A percentile compares a stretch with the other conserved stretches of the same genome.
These are phyloP conservation scores for Penicillium egyptiacum DNA, from an alignment of 495 filamentous ascomycete species.

Conservation along the genomic window DNA sequence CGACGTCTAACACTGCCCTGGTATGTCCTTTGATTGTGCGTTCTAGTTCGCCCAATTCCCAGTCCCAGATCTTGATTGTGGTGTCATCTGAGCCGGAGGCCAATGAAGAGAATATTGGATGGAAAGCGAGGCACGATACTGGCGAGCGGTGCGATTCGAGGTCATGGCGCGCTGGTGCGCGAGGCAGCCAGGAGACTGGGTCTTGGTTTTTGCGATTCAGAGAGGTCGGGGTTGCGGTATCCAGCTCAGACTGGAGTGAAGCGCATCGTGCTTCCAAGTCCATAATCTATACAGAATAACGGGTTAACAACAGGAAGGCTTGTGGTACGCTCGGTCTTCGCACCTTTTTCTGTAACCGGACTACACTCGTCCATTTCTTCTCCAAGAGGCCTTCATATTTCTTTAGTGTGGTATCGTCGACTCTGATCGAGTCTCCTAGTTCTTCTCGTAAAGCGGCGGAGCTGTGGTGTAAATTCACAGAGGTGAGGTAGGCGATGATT, in stretches of 20 bases:
- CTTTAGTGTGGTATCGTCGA: slow-evolving; percentile 76
- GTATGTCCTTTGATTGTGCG: slow-evolving; percentile 92
- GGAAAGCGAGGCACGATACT: slow-evolving; percentile 89
- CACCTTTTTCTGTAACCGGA: slow-evolving; percentile 86
- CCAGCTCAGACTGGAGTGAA: slow-evolving; percentile 76
- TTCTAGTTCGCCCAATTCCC: slow-evolving; percentile 92
- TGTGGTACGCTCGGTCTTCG: not conserved
- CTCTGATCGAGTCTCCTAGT: slow-evolving; percentile 43
- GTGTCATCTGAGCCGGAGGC: slow-evolving; percentile 92
- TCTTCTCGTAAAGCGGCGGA: slow-evolving; percentile 60
- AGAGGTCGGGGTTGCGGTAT: slow-evolving; percentile 81
- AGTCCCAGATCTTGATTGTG: slow-evolving; percentile 98
- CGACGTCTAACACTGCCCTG: slow-evolving; percentile 83
- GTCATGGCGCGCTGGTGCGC: slow-evolving; percentile 69
- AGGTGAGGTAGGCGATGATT: slow-evolving; percentile 81
- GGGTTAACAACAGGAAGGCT: not conserved
- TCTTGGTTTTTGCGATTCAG: slow-evolving; percentile 78
- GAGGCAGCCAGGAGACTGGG: slow-evolving; percentile 82
- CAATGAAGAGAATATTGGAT: slow-evolving; percentile 87
- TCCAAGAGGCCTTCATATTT: slow-evolving; percentile 65
- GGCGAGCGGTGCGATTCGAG: slow-evolving; percentile 81
- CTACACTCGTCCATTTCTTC: slow-evolving; percentile 97
- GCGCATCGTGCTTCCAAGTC: slow-evolving; percentile 76
- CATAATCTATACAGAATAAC: slow-evolving; percentile 77
- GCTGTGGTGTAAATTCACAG: slow-evolving; percentile 66